These are phyloP conservation scores for Emergomyces africanus DNA, from an alignment of 2,329 filamentous ascomycete genomes.

Conservation along the genomic window DNA sequence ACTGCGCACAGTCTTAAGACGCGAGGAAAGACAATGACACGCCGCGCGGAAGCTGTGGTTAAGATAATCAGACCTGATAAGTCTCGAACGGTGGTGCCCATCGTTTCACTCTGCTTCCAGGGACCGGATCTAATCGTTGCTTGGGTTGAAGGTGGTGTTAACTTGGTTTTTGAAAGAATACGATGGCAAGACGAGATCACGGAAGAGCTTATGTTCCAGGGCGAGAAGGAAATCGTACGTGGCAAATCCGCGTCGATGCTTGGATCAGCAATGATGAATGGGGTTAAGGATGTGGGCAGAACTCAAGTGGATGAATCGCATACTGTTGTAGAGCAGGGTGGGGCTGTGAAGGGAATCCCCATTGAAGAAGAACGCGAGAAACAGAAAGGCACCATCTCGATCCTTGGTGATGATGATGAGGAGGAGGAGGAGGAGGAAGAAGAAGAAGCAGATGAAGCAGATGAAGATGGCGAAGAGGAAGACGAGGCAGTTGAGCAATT, in stretches of 20 bases:
- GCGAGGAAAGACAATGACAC: conserved; percentile 32
- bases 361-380: conserved; percentile 19
- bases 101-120: conserved; percentile 34
- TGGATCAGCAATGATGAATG: conserved; percentile 39
- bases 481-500: conserved; percentile 7
- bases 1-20: conserved; percentile 31
- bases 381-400: conserved; percentile 16
- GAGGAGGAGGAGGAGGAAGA: too few species aligned
- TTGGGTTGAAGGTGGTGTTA: conserved; percentile 38
- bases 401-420: conserved; percentile 18
- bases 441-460: conserved; percentile 8
- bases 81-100: conserved; percentile 26
- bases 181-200: conserved; percentile 34
- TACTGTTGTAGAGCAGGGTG: conserved; percentile 39
- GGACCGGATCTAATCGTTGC: conserved; percentile 35
- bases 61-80: conserved; percentile 32
- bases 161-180: conserved; percentile 37
- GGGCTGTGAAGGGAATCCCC: conserved; percentile 31
- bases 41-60: conserved; percentile 32
- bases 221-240: conserved; percentile 32
- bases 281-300: conserved; percentile 37
- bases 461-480: conserved; percentile 9
- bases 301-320: conserved; percentile 46
- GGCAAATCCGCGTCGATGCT: conserved; percentile 31
- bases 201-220: conserved; percentile 32